Base-by-base conservation (phyloP, 345 rosid genomes). In the Citrus hindsii region DNA sequence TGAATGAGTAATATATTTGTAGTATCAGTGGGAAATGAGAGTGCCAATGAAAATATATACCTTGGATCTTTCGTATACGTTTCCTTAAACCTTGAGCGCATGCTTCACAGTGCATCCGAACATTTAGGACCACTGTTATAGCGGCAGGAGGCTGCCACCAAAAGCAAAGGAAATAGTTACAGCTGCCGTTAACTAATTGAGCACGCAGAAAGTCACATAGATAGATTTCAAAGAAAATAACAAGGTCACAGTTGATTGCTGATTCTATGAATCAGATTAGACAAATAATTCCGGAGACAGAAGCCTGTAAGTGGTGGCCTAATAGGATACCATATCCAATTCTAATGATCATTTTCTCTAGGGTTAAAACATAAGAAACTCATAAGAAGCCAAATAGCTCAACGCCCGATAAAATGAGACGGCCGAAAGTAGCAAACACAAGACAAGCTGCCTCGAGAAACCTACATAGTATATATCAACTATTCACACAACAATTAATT, bases 101-200 rank as follows among this genome's bases (percentile, higher is more conserved):
- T 32, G 93, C 96, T 69, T 92, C 96, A 7, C 93, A 92, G 62
- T 92, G 91, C 96, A 92, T 92, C 53, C 86, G 76, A 33, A 92
- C 70, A 27, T 84, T 89, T 86, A 90, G 32, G n/a, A 79, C 88
- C 3, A 89, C 89, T 51, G 93, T 92, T 30, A 83, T 78, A 27
- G 77, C 82, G 5, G 87, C 60, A 65, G 90, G 89, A 81, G 88
- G 87, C 90, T 89, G 87, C 83, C 61, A 77, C 30, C 66, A 81
- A 3, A 35, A 53, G 58, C 13, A 53, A 53, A 53, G 22, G 7
- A 4, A 18, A 53, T 18, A 53, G 22, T 53, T 1, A 51, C 56
- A 0, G 56, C 21, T 18, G 56, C 19, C 21, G 22, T 51, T 51
- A 51, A 4, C 56, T 18, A 51, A 51, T 10, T 42, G 13, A 46